Percentiles rank a stretch among this genome's conserved stretches.
Conservation (phyloP, 1,139 yeast genomes). For the Scheffersomyces titani region DNA sequence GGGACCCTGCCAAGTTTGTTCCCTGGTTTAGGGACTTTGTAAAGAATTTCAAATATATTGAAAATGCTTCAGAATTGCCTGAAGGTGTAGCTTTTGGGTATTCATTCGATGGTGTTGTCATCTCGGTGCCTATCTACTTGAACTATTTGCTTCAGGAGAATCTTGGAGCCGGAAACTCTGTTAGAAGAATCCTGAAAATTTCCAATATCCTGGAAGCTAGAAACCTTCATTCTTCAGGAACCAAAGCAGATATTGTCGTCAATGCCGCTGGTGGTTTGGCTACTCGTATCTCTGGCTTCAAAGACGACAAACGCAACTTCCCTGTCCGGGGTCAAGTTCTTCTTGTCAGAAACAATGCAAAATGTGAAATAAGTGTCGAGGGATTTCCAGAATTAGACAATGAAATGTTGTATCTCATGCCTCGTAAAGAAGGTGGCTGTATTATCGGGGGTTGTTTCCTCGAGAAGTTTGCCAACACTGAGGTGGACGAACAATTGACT, state of each 20-base stretch:
- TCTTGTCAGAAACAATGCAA: slow-evolving; percentile 33
- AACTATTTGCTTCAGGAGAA: slow-evolving; percentile 44
- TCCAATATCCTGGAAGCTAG: slow-evolving; percentile 12
- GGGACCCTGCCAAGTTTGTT: slow-evolving; percentile 16
- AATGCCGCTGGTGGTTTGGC: slow-evolving; percentile 49
- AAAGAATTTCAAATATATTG: slow-evolving; percentile 27
- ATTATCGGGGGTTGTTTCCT: slow-evolving; percentile 54
- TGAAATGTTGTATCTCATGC: slow-evolving; percentile 50
- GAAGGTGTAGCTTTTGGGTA: slow-evolving; percentile 38
- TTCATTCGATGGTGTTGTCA: slow-evolving; percentile 48
- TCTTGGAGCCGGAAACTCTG: slow-evolving; percentile 34
- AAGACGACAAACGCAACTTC: slow-evolving; percentile 28
- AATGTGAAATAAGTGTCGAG: slow-evolving; percentile 29
- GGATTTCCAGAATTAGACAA: slow-evolving; percentile 31
- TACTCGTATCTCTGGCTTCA: slow-evolving; percentile 29
- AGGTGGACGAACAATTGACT: slow-evolving; percentile 37
- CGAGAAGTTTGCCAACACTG: slow-evolving; percentile 19
- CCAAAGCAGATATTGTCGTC: slow-evolving; percentile 38
- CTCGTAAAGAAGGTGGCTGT: slow-evolving; percentile 56
- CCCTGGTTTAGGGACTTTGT: slow-evolving; percentile 52
- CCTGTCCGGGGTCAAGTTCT: slow-evolving; percentile 37
- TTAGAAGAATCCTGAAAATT: slow-evolving; percentile 26
- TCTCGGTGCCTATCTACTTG: slow-evolving; percentile 52
- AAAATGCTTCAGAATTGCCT: slow-evolving; percentile 31
- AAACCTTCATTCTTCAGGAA: slow-evolving; percentile 16